These are phyloP conservation scores for Jamesozyma piceae DNA, from an alignment of 805 yeast species.

Conservation along the genomic window DNA sequence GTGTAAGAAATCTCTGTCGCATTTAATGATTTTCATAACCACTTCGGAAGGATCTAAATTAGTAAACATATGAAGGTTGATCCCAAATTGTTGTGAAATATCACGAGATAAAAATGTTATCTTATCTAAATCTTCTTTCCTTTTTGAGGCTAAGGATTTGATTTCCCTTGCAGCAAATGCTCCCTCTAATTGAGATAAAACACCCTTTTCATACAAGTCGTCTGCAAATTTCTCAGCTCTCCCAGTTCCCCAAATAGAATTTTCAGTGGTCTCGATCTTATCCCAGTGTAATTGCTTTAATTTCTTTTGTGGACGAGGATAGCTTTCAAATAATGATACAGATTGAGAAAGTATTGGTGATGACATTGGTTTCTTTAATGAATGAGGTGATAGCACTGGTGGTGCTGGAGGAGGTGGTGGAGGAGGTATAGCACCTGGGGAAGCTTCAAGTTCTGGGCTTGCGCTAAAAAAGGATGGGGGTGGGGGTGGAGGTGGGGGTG, in stretches of 20 bases:
- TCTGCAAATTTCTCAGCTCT: conserved; percentile 50
- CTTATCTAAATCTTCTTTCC: conserved; percentile 43
- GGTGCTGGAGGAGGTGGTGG: conserved; percentile 32
- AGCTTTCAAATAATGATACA: conserved; percentile 35
- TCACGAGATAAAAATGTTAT: conserved; percentile 71
- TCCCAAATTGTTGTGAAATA: conserved; percentile 88
- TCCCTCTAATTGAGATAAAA: conserved; percentile 72
- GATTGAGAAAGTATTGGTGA: conserved; percentile 31
- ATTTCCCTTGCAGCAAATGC: conserved; percentile 78
- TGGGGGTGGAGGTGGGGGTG: conserved; percentile 25
- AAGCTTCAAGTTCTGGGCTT: conserved; percentile 13
- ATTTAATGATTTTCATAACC: conserved; percentile 60
- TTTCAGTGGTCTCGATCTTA: conserved; percentile 70
- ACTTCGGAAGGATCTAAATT: conserved; percentile 53
- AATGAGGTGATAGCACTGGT: conserved; percentile 10
- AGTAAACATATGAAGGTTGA: conserved; percentile 75
- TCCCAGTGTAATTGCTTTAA: conserved; percentile 97
- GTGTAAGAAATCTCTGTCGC: conserved; percentile 62
- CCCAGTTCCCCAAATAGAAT: conserved; percentile 76
- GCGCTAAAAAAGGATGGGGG: conserved; percentile 5
- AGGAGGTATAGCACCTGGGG: conserved; percentile 26
- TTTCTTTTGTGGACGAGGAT: conserved; percentile 63
- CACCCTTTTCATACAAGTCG: conserved; percentile 63
- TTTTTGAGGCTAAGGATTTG: conserved; percentile 40
- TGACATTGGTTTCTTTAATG: conserved; percentile 12